A percentile compares a stretch with the other conserved stretches of the same genome.
Evolutionary conservation across 1,139 yeast species (phyloP).

Genomic region (Yamadazyma sp.): DNA sequence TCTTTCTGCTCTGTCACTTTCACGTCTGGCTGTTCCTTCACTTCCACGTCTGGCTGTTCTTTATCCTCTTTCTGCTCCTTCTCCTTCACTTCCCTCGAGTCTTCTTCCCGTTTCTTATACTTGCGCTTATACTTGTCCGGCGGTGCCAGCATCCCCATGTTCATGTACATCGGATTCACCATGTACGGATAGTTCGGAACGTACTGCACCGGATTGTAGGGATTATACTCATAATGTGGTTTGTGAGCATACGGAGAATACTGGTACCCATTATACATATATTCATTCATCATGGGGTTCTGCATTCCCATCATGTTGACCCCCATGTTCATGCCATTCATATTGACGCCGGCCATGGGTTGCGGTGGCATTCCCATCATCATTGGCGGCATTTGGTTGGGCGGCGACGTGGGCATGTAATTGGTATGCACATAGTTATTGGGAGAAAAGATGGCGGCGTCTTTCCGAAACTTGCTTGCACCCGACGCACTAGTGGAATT

Average conservation of each 20-base stretch:
- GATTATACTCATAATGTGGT: slow-evolving; percentile 14
- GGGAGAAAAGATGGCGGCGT: slow-evolving; percentile 44
- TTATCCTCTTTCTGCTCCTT: background rate
- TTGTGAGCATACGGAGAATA: slow-evolving; percentile 13
- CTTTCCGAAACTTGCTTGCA: slow-evolving; percentile 42
- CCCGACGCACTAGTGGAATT: slow-evolving; percentile 20
- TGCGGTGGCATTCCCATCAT: slow-evolving; percentile 6
- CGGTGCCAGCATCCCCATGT: slow-evolving; percentile 4
- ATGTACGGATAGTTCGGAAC: slow-evolving; percentile 10
- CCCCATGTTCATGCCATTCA: slow-evolving; percentile 5
- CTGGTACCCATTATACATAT: slow-evolving; percentile 5
- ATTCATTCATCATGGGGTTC: slow-evolving; percentile 5
- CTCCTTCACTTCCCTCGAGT: background rate
- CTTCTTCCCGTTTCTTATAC: background rate
- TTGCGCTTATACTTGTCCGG: background rate
- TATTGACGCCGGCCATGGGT: no score
- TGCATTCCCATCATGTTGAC: slow-evolving; percentile 2
- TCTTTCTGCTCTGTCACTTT: background rate
- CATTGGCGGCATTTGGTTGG: slow-evolving; percentile 6
- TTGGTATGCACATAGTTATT: slow-evolving; percentile 19
- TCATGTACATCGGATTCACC: slow-evolving; percentile 12
- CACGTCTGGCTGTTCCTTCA: background rate
- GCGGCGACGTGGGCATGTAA: slow-evolving; percentile 6
- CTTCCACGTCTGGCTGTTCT: background rate
- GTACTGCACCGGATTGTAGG: slow-evolving; percentile 11